Evolutionary conservation across 306 rosid species (phyloP), one percentile per base, ranked within the genome.

Genomic region (Ziziphus jujuba): DNA sequence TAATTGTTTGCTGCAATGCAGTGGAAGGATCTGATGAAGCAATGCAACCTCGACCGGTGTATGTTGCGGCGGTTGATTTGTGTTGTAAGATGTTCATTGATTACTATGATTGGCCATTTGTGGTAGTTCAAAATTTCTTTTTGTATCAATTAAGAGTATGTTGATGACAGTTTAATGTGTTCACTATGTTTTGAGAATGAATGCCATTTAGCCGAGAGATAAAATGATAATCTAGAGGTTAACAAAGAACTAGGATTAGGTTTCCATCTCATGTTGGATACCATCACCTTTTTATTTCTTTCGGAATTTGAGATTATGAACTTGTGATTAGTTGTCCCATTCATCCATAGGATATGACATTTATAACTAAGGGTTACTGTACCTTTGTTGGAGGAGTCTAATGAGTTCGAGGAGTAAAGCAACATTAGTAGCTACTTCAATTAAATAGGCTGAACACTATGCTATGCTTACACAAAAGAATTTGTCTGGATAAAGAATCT

Each of bases 21-120:
- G 98, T 25, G 25, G 96, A 84, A 63, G 82, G 73, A 56, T 49
- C 84, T 0, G 91, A 66, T 22, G 87, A 82, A 45, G 78, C 79
- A 49, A 62, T 86, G 84, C 96, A 80, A 66, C 87, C 96, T 9
- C 75, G 86, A 55, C 98, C 97, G 12, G 97, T 93, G 17, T 90
- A 90, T 69, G 98, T 93, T 81, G 98, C 97, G 15, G 97, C 96
- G n/a, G 82, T 93, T 78, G 98, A 93, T 82, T 82, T 93, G 85
- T 84, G 96, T 58, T 83, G 98, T 93, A 86, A 77, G 97, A 69
- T 68, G 2, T 63, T 38, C 21, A 28, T 47, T 61, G 65, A 63
- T 69, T 5, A 49, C 59, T 28, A 28, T 28, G 3, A 60, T 50
- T 40, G 61, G 16, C 28, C 44, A 4, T 55, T 44, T 49, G 53